phyloP scores from a whole-genome alignment of 1,284 basidiomycete genomes.

The Athelia sp. region DNA sequence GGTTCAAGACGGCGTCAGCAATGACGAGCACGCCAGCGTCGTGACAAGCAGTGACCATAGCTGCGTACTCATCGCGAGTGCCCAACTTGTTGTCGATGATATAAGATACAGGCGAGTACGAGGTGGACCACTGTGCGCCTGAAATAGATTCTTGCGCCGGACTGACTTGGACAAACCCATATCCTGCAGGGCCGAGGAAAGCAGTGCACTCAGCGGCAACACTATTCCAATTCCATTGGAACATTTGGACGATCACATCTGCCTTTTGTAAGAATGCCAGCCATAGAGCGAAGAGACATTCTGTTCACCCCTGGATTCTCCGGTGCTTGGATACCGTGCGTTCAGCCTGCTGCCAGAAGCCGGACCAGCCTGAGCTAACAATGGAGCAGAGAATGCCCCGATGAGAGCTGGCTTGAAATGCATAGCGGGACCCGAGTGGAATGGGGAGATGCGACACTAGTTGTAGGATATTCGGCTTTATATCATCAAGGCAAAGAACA shows the following conservation, averaged over 20 bases:
- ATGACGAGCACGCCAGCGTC: not conserved
- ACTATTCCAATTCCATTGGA: not conserved
- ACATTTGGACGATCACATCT: not conserved
- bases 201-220: conserved; percentile 1
- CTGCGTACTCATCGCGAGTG: conserved; percentile 8
- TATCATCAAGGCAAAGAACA: too few relatives aligned
- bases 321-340: too few relatives aligned
- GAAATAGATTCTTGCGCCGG: conserved; percentile 2
- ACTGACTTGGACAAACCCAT: not conserved
- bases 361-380: too few relatives aligned
- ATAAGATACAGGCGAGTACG: conserved; percentile 22
- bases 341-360: too few relatives aligned
- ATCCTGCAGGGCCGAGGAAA: conserved; percentile 2
- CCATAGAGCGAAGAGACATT: too few relatives aligned
- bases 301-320: too few relatives aligned
- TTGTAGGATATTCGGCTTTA: too few relatives aligned
- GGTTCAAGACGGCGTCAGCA: not conserved
- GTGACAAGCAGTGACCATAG: conserved; percentile 14
- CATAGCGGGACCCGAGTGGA: too few relatives aligned
- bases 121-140: conserved; percentile 20
- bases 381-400: too few relatives aligned
- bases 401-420: too few relatives aligned
- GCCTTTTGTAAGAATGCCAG: too few relatives aligned
- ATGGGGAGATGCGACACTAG: too few relatives aligned
- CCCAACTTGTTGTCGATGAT: conserved; percentile 13